These are phyloP conservation scores for Rhizopus stolonifer DNA, from an alignment of 371 early-diverging fungal species.

Conservation along the genomic window DNA sequence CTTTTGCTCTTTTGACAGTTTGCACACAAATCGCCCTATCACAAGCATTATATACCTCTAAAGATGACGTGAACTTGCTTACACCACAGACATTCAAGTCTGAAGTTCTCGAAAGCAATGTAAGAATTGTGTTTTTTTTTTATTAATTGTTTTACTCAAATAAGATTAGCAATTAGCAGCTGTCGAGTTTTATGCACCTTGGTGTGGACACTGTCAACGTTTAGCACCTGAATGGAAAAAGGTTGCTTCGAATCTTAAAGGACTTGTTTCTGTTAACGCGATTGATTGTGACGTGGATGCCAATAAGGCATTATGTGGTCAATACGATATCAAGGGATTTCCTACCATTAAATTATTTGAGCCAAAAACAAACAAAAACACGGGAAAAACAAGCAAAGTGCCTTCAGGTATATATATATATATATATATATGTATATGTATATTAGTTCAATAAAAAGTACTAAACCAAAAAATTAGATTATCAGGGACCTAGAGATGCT, in stretches of 20 bases:
- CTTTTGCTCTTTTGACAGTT: conserved; percentile 14
- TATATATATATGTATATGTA: background rate
- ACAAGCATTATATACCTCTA: conserved; percentile 49
- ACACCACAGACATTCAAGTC: conserved; percentile 66
- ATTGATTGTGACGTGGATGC: conserved; percentile 87
- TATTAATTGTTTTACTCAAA: too few relatives aligned
- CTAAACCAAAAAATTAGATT: conserved; percentile 53
- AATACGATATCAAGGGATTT: conserved; percentile 85
- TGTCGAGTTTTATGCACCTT: conserved; percentile 91
- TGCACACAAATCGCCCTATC: conserved; percentile 21
- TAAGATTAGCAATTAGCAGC: conserved; percentile 70
- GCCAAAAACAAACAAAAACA: conserved; percentile 44
- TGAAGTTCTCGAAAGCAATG: conserved; percentile 68
- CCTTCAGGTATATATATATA: conserved; percentile 40
- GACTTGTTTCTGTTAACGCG: conserved; percentile 81
- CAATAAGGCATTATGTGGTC: conserved; percentile 73
- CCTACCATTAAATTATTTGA: conserved; percentile 92
- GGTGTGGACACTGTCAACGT: conserved; percentile 94
- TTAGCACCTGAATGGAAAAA: conserved; percentile 85
- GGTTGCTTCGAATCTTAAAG: conserved; percentile 79
- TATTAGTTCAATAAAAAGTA: background rate
- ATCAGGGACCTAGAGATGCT: conserved; percentile 81
- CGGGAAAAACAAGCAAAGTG: conserved; percentile 48
- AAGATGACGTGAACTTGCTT: conserved; percentile 60
- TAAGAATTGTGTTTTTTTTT: too few relatives aligned